These are phyloP conservation scores for Rhododendron simsii DNA, from an alignment of 148 eudicot genomes.

Conservation along the genomic window DNA sequence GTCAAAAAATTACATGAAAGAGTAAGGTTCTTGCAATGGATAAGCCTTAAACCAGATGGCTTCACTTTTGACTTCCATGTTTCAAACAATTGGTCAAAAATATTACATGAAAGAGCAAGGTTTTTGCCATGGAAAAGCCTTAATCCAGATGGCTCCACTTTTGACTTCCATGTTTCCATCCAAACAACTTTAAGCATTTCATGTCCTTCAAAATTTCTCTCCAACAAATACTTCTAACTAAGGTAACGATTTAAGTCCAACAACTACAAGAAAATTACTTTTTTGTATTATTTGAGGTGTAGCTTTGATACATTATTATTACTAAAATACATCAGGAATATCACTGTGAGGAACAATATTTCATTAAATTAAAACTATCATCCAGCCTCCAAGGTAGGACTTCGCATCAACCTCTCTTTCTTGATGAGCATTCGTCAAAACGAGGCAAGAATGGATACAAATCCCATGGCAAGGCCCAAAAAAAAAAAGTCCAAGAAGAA, in stretches of 20 bases:
- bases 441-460: not conserved
- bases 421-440: not conserved
- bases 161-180: not conserved
- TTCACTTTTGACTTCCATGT: too few species aligned
- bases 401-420: not conserved
- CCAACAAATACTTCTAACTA: not conserved
- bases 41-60: too few species aligned
- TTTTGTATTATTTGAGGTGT: not conserved
- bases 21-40: too few species aligned
- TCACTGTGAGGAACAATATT: not conserved
- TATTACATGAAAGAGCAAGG: not conserved
- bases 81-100: too few species aligned
- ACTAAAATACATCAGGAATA: not conserved
- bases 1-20: not conserved
- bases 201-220: not conserved
- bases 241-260: not conserved
- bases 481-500: not conserved
- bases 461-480: not conserved
- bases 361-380: not conserved
- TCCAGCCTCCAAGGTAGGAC: not conserved
- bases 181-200: not conserved
- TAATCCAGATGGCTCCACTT: not conserved
- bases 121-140: not conserved
- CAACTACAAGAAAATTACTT: not conserved
- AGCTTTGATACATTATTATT: not conserved